These are phyloP conservation scores for Coelastrella sp. DNA, from an alignment of 139 green algal genomes.

Conservation along the genomic window DNA sequence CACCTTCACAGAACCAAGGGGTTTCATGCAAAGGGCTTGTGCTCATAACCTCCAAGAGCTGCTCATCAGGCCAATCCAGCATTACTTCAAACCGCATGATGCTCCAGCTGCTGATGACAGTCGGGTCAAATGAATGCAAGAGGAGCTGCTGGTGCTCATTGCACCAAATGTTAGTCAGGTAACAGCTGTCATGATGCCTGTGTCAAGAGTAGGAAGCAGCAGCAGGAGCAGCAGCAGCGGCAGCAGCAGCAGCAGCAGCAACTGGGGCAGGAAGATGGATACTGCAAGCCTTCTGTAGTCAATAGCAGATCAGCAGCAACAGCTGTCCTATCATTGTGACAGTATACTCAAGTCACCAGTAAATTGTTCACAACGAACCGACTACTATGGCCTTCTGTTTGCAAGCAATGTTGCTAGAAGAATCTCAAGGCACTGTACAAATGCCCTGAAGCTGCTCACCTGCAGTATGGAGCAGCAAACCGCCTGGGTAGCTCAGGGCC, in stretches of 20 bases:
- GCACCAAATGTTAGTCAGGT: background rate
- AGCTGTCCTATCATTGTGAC: background rate
- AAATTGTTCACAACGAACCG: background rate
- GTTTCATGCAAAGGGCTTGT: constrained; percentile 33
- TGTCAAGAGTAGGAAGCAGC: background rate
- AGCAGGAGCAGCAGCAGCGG: background rate
- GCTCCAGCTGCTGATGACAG: constrained; percentile 5
- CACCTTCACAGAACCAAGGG: constrained; percentile 20
- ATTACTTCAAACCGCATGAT: constrained; percentile 14
- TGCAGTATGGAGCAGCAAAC: constrained; percentile 28
- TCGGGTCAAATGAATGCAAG: constrained; percentile 24
- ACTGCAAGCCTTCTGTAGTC: background rate
- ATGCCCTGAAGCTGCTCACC: background rate
- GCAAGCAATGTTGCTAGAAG: background rate
- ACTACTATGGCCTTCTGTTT: background rate
- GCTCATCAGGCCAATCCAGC: constrained; percentile 14
- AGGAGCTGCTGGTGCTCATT: background rate
- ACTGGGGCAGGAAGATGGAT: background rate
- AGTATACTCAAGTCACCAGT: background rate
- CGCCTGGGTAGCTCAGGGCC: constrained; percentile 23
- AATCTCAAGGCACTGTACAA: too few relatives aligned
- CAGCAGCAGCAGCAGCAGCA: background rate
- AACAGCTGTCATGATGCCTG: background rate
- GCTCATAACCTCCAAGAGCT: constrained; percentile 21
- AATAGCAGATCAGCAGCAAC: background rate